phyloP scores from a whole-genome alignment of 2,329 filamentous ascomycete species.

The Colletotrichum scovillei region DNA sequence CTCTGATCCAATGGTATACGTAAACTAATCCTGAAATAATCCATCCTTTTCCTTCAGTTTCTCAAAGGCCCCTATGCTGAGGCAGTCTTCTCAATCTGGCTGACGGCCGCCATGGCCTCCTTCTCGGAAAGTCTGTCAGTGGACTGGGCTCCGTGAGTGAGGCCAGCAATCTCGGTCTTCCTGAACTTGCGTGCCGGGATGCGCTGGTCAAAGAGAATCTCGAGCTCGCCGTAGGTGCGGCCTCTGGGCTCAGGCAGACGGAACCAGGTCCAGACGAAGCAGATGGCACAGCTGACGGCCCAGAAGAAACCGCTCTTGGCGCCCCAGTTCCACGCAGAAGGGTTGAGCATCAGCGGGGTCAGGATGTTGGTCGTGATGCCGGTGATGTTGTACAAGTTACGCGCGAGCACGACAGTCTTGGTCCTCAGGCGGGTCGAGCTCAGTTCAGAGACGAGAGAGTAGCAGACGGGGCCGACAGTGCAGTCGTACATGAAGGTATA shows the following conservation, averaged over 20 bases:
- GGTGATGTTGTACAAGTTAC: constrained; percentile 59
- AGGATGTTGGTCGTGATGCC: constrained; percentile 59
- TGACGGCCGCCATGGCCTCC: background rate
- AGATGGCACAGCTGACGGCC: constrained; percentile 56
- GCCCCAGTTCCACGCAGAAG: constrained; percentile 57
- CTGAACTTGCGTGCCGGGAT: constrained; percentile 55
- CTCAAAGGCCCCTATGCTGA: background rate
- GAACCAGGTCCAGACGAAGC: constrained; percentile 62
- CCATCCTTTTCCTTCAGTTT: background rate
- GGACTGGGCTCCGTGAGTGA: background rate
- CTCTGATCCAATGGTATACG: background rate
- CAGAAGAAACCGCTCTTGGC: constrained; percentile 61
- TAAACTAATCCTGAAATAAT: background rate
- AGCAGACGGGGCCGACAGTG: constrained; percentile 58
- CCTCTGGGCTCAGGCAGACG: constrained; percentile 66
- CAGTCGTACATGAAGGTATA: constrained; percentile 57
- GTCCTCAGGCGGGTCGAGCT: constrained; percentile 56
- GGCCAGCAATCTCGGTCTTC: background rate
- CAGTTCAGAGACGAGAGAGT: constrained; percentile 56
- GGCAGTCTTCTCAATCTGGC: constrained; percentile 22
- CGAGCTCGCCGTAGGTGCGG: constrained; percentile 65
- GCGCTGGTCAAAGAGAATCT: constrained; percentile 62
- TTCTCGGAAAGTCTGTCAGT: constrained; percentile 18
- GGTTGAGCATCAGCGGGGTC: constrained; percentile 60
- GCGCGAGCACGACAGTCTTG: constrained; percentile 58